Evolutionary conservation across 768 basidiomycete genomes (phyloP).

Genomic region (Fomitopsis pulvina): DNA sequence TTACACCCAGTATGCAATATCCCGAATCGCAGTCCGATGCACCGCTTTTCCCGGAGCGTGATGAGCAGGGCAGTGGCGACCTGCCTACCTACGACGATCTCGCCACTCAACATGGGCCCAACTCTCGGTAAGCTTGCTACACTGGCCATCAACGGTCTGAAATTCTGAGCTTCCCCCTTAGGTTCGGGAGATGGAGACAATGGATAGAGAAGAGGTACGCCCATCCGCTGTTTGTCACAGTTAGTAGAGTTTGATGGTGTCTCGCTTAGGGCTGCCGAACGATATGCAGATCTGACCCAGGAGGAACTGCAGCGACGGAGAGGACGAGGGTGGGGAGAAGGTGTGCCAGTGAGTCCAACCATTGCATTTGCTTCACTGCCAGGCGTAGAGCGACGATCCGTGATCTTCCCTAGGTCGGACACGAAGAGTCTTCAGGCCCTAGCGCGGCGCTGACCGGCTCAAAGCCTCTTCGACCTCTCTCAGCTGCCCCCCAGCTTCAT

Average conservation of each 20-base stretch:
- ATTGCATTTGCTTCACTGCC: constrained; percentile 1
- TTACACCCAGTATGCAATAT: constrained; percentile 4
- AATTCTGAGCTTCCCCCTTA: constrained; percentile 19
- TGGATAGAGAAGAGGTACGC: constrained; percentile 85
- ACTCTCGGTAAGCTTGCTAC: constrained; percentile 54
- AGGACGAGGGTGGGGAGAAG: constrained; percentile 66
- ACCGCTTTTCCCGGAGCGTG: constrained; percentile 30
- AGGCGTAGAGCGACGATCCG: neutral
- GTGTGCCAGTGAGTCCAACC: constrained; percentile 25
- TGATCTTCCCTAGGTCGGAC: neutral
- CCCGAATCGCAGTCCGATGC: constrained; percentile 6
- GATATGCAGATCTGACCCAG: constrained; percentile 59
- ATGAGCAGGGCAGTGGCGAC: constrained; percentile 40
- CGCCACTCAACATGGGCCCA: constrained; percentile 69
- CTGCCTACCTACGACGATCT: constrained; percentile 80
- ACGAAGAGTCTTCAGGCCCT: neutral
- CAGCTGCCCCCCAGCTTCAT: constrained; percentile 12
- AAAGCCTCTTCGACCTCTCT: neutral
- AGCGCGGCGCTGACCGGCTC: neutral
- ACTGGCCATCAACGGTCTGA: neutral
- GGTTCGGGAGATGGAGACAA: constrained; percentile 79
- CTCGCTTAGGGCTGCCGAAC: constrained; percentile 68
- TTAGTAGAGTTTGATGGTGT: neutral
- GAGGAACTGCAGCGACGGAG: constrained; percentile 52
- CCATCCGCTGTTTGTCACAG: neutral